phyloP scores from a whole-genome alignment of 2,329 filamentous ascomycete genomes.

The Endothia cerciana region DNA sequence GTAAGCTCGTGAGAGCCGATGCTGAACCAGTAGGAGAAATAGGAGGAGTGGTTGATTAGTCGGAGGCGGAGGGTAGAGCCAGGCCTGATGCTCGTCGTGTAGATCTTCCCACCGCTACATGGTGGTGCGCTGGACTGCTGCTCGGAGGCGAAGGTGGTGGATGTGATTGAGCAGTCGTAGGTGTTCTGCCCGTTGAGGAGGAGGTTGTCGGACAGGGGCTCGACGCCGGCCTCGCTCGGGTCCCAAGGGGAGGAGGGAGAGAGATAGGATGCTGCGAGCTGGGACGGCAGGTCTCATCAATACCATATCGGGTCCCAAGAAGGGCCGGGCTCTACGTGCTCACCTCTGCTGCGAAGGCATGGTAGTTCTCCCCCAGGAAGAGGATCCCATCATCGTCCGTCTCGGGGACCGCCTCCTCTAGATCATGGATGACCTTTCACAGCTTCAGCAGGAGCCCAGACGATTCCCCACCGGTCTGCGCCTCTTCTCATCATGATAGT shows the following conservation, averaged over 20 bases:
- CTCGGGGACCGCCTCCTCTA: constrained; percentile 37
- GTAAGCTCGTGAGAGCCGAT: constrained; percentile 44
- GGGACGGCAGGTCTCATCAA: not conserved
- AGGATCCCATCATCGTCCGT: constrained; percentile 42
- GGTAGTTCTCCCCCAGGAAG: constrained; percentile 46
- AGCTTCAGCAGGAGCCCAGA: not conserved
- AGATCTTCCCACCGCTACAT: constrained; percentile 40
- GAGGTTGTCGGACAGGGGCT: constrained; percentile 46
- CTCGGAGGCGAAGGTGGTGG: constrained; percentile 35
- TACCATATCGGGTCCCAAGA: not conserved
- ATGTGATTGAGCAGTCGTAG: constrained; percentile 40
- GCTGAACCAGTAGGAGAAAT: constrained; percentile 44
- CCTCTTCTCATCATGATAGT: not conserved
- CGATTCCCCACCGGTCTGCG: no score
- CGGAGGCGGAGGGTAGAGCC: constrained; percentile 40
- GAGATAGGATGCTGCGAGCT: constrained; percentile 39
- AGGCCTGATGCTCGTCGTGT: constrained; percentile 38
- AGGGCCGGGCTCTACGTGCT: constrained; percentile 15
- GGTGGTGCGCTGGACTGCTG: constrained; percentile 14
- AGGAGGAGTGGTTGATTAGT: constrained; percentile 46
- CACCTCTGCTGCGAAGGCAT: constrained; percentile 41
- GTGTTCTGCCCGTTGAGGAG: constrained; percentile 45
- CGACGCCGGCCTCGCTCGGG: constrained; percentile 41
- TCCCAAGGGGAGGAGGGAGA: constrained; percentile 41
- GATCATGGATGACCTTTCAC: constrained; percentile 42